Conservation (phyloP, 1,284 basidiomycete species). For the Cutaneotrichosporon curvatum region DNA sequence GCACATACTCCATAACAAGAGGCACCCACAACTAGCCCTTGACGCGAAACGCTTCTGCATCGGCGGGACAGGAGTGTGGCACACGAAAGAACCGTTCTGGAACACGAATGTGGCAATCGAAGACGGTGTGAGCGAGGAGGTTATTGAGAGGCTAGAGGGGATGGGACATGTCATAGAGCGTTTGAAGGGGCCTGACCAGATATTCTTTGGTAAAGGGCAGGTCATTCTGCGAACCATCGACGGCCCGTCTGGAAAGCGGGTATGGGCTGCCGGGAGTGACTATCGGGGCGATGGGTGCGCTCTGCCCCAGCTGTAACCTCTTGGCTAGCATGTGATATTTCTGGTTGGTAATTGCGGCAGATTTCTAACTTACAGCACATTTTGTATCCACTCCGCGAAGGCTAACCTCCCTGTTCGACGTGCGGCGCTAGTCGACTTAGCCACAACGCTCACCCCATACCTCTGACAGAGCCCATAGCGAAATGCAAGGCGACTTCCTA, state of each 20-base stretch:
- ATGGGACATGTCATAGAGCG: conserved; percentile 78
- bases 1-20: conserved; percentile 48
- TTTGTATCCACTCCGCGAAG: too few species aligned
- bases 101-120: conserved; percentile 79
- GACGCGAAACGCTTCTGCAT: conserved; percentile 96
- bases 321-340: too few species aligned
- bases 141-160: conserved; percentile 58
- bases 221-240: conserved; percentile 20
- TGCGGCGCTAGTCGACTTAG: too few species aligned
- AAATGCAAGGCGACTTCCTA: too few species aligned
- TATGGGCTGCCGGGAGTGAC: conserved; percentile 26
- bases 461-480: too few species aligned
- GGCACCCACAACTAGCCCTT: conserved; percentile 57
- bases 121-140: conserved; percentile 61
- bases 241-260: conserved; percentile 16
- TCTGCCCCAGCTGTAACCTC: conserved; percentile 22
- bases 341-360: too few species aligned
- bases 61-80: conserved; percentile 8
- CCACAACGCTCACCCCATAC: too few species aligned
- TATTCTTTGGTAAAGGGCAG: conserved; percentile 28
- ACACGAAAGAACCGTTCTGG: conserved; percentile 48
- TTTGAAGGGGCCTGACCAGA: conserved; percentile 26
- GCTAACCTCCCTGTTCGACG: too few species aligned
- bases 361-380: too few species aligned
- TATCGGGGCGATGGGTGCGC: conserved; percentile 26